These are phyloP conservation scores for Mixia osmundae DNA, from an alignment of 1,284 basidiomycete species.

Conservation along the genomic window DNA sequence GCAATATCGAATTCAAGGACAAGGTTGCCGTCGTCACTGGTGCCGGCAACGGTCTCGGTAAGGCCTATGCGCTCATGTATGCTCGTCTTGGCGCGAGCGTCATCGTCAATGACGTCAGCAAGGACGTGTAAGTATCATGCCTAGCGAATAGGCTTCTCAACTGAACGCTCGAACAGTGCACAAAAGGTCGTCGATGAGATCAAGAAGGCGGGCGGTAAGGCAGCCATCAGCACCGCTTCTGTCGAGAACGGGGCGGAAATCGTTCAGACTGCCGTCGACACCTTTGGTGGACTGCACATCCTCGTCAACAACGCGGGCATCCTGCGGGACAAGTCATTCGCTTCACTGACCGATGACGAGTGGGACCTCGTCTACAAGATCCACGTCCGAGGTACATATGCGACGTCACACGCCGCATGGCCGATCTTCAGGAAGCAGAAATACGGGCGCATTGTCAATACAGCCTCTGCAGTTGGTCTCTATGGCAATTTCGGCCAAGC, in stretches of 20 bases:
- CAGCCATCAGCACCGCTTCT: conserved; percentile 56
- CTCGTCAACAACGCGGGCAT: conserved; percentile 44
- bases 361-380: conserved; percentile 84
- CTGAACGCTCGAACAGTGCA: too few species aligned
- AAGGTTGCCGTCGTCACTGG: conserved; percentile 85
- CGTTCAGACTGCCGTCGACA: conserved; percentile 63
- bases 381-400: conserved; percentile 43
- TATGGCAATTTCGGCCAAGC: conserved; percentile 77
- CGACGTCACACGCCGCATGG: conserved; percentile 69
- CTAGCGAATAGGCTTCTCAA: too few species aligned
- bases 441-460: conserved; percentile 87
- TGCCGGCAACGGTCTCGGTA: conserved; percentile 75
- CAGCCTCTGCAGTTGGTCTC: conserved; percentile 70
- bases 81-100: conserved; percentile 80
- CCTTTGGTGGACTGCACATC: conserved; percentile 71
- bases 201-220: conserved; percentile 84
- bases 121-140: too few species aligned
- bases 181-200: too few species aligned
- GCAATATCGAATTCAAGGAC: conserved; percentile 49
- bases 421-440: conserved; percentile 92
- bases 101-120: conserved; percentile 76
- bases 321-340: conserved; percentile 46
- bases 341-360: conserved; percentile 66
- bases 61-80: conserved; percentile 78
- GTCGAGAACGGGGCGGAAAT: conserved; percentile 76